Percentiles rank a stretch among this genome's conserved stretches.
Conservation (phyloP, 768 basidiomycete species). For the Zangia roseola region DNA sequence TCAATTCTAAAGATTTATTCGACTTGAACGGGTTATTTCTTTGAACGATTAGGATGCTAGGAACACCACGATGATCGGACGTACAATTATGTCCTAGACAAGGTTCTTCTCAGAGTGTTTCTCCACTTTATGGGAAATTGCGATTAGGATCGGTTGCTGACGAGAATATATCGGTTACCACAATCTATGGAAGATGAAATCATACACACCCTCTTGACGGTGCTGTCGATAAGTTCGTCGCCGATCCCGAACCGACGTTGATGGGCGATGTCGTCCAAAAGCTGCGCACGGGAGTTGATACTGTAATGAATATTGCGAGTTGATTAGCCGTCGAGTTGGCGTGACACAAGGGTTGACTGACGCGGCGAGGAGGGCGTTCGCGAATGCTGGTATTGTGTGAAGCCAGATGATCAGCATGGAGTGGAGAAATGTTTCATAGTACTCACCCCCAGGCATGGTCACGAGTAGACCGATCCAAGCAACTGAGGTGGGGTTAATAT, state of each 20-base stretch:
- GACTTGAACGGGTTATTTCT: background rate
- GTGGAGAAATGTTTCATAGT: too few species aligned
- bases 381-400: conserved; percentile 12
- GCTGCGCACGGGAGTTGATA: conserved; percentile 8
- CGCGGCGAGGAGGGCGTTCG: conserved; percentile 17
- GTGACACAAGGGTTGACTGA: conserved; percentile 2
- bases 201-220: conserved; percentile 7
- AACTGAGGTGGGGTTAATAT: conserved; percentile 1
- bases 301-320: background rate
- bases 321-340: background rate
- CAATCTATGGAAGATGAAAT: background rate
- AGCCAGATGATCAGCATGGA: background rate
- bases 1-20: too few species aligned
- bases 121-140: conserved; percentile 11
- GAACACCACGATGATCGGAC: background rate
- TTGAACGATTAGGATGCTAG: background rate
- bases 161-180: background rate
- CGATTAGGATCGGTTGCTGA: conserved; percentile 17
- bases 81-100: conserved; percentile 1
- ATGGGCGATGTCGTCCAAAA: conserved; percentile 15
- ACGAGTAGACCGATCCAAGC: conserved; percentile 17
- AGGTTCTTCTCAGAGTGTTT: conserved; percentile 4
- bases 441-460: conserved; percentile 20
- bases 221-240: conserved; percentile 5
- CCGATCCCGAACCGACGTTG: conserved; percentile 1